Base-by-base conservation (phyloP, 129 eudicot genomes). In the Tagetes patula region DNA sequence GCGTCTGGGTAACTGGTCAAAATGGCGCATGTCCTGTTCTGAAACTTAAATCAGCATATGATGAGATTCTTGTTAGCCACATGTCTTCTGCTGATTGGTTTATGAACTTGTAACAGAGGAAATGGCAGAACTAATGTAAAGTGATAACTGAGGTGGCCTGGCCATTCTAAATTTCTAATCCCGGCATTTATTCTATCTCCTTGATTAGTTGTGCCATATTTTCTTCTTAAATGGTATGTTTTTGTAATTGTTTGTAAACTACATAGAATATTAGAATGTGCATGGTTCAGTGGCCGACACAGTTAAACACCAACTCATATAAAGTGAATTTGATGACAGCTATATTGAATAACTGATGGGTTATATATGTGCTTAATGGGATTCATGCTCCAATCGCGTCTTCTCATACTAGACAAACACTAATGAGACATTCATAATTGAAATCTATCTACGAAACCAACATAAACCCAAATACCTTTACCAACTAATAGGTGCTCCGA, bases 91-190 rank as follows among this genome's bases (percentile, higher is more conserved):
- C 34, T 82, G 40, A 33, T 34, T 63, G 45, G 27, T 38, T 43
- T 14, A 7, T 9, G 62, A 71, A 56, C 34, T 34, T 72, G 63
- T 81, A 72, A 47, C 88, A 84, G 88, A 83, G 91, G 70, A 88
- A 88, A 76, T 88, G 95, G 95, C 86, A 80, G 82, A 83, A 7
- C 8, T 75, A 65, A 73, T 2, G 42, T 30, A 42, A 31, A 59
- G 38, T 3, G 42, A 40, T 6, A 37, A 37, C 38, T 56, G 63
- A 56, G 10, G 63, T 56, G 63, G 63, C 63, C 30, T 30, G 63
- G 37, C 2, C 9, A 10, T 56, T 30, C 12, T 27, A 52, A 52
- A 6, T 3, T 56, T 30, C 12, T 27, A 52, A 52, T 13, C 31
- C 6, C 58, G 4, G 31, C 37, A 31, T 56, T 56, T 31, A 6